These are phyloP conservation scores for Vinca minor DNA, from an alignment of 257 asterid genomes.

Conservation along the genomic window DNA sequence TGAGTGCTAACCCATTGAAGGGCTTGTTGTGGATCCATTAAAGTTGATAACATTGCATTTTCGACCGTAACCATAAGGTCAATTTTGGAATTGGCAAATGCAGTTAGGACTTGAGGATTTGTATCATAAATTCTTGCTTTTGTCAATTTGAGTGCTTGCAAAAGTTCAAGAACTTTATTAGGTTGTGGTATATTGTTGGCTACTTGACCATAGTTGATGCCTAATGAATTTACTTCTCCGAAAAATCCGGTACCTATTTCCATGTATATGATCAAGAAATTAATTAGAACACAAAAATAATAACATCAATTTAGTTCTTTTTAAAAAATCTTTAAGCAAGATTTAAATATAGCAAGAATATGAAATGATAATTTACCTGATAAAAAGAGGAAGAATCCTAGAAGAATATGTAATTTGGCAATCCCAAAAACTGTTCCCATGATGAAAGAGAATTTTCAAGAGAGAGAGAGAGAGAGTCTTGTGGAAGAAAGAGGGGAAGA, in stretches of 20 bases:
- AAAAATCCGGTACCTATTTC: conserved; percentile 28
- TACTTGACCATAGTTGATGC: conserved; percentile 84
- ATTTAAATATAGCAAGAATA: not conserved
- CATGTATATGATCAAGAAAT: not conserved
- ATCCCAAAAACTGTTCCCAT: conserved; percentile 37
- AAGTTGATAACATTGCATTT: conserved; percentile 41
- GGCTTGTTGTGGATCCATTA: conserved; percentile 51
- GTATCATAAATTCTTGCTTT: conserved; percentile 87
- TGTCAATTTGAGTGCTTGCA: conserved; percentile 48
- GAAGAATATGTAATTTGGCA: conserved; percentile 37
- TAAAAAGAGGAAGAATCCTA: conserved; percentile 16
- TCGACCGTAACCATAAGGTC: conserved; percentile 72
- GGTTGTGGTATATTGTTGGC: conserved; percentile 74
- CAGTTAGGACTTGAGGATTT: conserved; percentile 46
- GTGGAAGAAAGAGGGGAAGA: conserved; percentile 17
- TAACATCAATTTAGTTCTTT: not conserved
- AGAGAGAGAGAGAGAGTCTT: no score
- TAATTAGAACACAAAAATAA: not conserved
- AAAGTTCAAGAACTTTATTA: conserved; percentile 46
- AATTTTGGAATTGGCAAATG: conserved; percentile 61
- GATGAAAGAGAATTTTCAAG: conserved; percentile 4
- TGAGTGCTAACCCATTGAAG: conserved; percentile 59
- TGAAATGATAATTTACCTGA: conserved; percentile 19
- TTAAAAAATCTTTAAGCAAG: not conserved
- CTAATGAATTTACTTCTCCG: conserved; percentile 41